Evolutionary conservation across 2,329 filamentous ascomycete genomes (phyloP).

Genomic region (Claviceps purpurea): DNA sequence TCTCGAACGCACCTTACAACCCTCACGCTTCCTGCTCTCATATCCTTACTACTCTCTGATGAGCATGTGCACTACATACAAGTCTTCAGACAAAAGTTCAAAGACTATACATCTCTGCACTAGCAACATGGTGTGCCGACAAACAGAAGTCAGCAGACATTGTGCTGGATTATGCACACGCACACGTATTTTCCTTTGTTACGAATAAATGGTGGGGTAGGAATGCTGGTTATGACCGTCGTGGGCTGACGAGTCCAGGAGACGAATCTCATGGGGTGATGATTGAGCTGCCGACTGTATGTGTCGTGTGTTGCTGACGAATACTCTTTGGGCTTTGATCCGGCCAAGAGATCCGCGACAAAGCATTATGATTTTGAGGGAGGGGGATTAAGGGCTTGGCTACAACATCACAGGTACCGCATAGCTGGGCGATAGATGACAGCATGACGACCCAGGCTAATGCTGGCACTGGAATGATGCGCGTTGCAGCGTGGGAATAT

Average conservation of each 20-base stretch:
- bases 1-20: neutral
- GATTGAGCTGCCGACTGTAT: neutral
- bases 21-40: neutral
- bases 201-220: neutral
- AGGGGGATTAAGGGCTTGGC: neutral
- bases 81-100: constrained; percentile 1
- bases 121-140: constrained; percentile 7
- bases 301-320: neutral
- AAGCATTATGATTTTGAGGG: neutral
- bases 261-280: neutral
- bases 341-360: neutral
- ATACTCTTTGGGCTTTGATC: neutral
- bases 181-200: constrained; percentile 7
- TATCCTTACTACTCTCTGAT: neutral
- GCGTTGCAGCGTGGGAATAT: neutral
- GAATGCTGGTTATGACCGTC: neutral
- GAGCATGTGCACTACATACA: neutral
- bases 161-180: constrained; percentile 13
- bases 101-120: constrained; percentile 2
- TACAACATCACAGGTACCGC: neutral
- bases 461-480: neutral
- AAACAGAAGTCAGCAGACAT: constrained; percentile 9
- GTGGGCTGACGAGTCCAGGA: neutral
- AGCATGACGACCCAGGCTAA: neutral
- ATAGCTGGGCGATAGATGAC: neutral